These are phyloP conservation scores for Dioscorea zingiberensis DNA, from an alignment of 106 monocot species.

Conservation along the genomic window DNA sequence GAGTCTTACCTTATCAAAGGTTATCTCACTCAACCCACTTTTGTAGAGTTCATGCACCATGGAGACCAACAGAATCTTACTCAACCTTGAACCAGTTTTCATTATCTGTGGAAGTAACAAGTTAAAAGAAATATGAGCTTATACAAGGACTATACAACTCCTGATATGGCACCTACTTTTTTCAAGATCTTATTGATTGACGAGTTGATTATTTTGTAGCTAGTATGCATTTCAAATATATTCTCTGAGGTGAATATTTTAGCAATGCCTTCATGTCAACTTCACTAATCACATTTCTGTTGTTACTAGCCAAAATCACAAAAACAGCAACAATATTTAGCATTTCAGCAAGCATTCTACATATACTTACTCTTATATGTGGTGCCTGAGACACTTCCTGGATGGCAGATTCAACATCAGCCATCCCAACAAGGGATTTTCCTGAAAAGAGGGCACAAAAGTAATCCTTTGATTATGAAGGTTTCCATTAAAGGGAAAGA, in stretches of 20 bases:
- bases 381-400: conserved; percentile 97
- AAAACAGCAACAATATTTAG: background rate
- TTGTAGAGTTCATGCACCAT: conserved; percentile 87
- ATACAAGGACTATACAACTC: too few species aligned
- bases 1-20: conserved; percentile 71
- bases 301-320: too few species aligned
- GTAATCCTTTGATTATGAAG: background rate
- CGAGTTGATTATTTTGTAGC: too few species aligned
- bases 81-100: conserved; percentile 64
- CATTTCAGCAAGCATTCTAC: background rate
- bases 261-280: too few species aligned
- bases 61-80: conserved; percentile 89
- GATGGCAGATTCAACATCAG: conserved; percentile 83
- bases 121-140: background rate
- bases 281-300: too few species aligned
- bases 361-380: conserved; percentile 93
- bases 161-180: too few species aligned
- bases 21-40: conserved; percentile 70
- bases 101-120: conserved; percentile 48
- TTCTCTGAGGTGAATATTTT: too few species aligned
- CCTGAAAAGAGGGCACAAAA: conserved; percentile 26
- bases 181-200: too few species aligned
- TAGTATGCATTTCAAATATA: too few species aligned
- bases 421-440: conserved; percentile 51
- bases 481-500: too few species aligned